A percentile compares a stretch with the other conserved stretches of the same genome.
These are phyloP conservation scores for Annulohypoxylon bovei DNA, from an alignment of 495 filamentous ascomycete genomes.

Conservation along the genomic window DNA sequence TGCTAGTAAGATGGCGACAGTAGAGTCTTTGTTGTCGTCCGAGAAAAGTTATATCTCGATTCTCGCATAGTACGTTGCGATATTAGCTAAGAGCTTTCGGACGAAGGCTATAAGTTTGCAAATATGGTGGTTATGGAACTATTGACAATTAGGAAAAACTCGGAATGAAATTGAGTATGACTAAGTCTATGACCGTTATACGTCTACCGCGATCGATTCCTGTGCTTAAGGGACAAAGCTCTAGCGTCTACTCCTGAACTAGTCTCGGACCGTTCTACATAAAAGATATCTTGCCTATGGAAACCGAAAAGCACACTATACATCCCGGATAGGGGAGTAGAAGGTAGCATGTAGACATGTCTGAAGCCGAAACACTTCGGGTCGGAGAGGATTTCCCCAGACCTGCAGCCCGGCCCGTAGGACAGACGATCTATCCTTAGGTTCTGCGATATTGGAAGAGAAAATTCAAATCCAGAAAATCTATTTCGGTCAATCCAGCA, in stretches of 20 bases:
- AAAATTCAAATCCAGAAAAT: background rate
- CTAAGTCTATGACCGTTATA: background rate
- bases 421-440: conserved; percentile 8
- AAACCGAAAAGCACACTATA: background rate
- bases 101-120: background rate
- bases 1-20: background rate
- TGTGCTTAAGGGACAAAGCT: background rate
- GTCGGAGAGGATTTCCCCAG: conserved; percentile 17
- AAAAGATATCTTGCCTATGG: background rate
- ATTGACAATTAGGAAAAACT: background rate
- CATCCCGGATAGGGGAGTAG: background rate
- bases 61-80: background rate
- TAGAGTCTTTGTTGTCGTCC: background rate
- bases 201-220: background rate
- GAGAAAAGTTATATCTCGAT: background rate
- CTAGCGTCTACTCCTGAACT: background rate
- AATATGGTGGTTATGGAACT: background rate
- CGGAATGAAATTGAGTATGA: background rate
- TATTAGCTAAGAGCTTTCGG: background rate
- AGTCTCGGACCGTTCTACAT: background rate
- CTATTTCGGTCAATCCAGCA: background rate
- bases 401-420: conserved; percentile 10
- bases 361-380: conserved; percentile 40
- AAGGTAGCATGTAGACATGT: conserved; percentile 22
- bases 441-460: background rate